Base-by-base conservation (phyloP, 139 green algal genomes). In the Raphidocelis subcapitata region DNA sequence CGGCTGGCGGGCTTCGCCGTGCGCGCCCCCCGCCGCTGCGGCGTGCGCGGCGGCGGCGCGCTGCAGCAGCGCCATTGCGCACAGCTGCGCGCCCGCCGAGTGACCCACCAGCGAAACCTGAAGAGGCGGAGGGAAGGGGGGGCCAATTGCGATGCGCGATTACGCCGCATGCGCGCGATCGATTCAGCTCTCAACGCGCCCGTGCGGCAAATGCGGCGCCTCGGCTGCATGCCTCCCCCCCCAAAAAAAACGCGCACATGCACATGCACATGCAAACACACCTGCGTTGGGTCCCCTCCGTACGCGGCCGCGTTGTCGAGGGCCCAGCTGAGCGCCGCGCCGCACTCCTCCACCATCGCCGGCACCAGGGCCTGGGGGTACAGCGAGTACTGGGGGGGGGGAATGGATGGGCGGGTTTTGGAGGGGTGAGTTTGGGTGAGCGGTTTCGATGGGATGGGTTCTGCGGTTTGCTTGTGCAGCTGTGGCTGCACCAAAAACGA, bases 81-180 rank as follows among this genome's bases (percentile, higher is more conserved):
- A 85, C 51, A 96, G 74, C 60, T 97, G 92, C 0, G 83, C 89
- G 0, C 92, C 92, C 1, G 92, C 88, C 26, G 81, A 91, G 78
- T 97, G 92, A 2, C 92, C 92, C 14, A 92, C 67, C 5, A 89
- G 62, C 0, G 76, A 81, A 1, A 97, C 52, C 67, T 84, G 52
- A n/a, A 41, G 15, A 49, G 60, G 31, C 10, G n/a, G 16, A 31
- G 49, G 49, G 49, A 18, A 57, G 49, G 18, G 20, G 49, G 49
- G 20, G n/a, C n/a, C n/a, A n/a, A n/a, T n/a, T n/a, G n/a, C n/a
- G n/a, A n/a, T n/a, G n/a, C n/a, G n/a, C n/a, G n/a, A n/a, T n/a
- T n/a, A n/a, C n/a, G n/a, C n/a, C n/a, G n/a, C n/a, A n/a, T n/a
- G n/a, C n/a, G n/a, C n/a, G n/a, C n/a, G n/a, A n/a, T n/a, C n/a